phyloP scores from a whole-genome alignment of 1,139 yeast species.

The Protomyces pachydermus region DNA sequence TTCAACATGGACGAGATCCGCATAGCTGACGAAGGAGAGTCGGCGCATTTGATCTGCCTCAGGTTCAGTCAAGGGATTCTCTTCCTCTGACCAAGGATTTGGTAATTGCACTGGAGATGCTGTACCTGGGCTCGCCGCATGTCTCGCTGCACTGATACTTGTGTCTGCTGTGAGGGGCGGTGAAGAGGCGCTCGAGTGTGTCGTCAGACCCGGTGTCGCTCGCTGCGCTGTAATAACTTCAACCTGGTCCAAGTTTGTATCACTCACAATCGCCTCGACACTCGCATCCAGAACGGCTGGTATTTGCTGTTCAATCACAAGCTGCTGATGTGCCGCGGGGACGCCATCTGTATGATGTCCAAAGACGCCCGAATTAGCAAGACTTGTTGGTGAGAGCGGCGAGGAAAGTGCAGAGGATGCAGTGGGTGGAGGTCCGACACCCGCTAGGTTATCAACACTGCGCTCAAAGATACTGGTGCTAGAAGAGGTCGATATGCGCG shows the following conservation, averaged over 20 bases:
- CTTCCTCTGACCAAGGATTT: constrained; percentile 25
- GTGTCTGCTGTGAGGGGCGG: not conserved
- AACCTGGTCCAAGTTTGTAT: constrained; percentile 24
- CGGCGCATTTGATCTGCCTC: constrained; percentile 8
- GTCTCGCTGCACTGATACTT: not conserved
- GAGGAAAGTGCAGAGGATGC: not conserved
- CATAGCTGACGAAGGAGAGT: constrained; percentile 27
- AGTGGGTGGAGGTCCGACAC: not conserved
- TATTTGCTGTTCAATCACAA: constrained; percentile 25
- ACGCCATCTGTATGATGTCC: not conserved
- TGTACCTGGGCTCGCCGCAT: not conserved
- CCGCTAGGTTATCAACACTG: constrained; percentile 3
- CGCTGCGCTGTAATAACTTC: constrained; percentile 18
- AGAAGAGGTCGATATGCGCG: constrained; percentile 18
- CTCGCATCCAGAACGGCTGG: constrained; percentile 29
- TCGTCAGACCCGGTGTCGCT: constrained; percentile 3
- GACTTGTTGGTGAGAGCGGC: not conserved
- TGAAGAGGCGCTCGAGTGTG: not conserved
- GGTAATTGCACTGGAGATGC: constrained; percentile 5
- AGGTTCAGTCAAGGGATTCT: constrained; percentile 6
- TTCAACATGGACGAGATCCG: constrained; percentile 25
- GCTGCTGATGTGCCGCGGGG: constrained; percentile 14
- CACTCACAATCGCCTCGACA: constrained; percentile 26
- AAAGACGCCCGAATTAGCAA: not conserved
- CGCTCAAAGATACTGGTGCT: constrained; percentile 21